Evolutionary conservation across 148 eudicot genomes (phyloP).

Genomic region (Agrostemma githago): DNA sequence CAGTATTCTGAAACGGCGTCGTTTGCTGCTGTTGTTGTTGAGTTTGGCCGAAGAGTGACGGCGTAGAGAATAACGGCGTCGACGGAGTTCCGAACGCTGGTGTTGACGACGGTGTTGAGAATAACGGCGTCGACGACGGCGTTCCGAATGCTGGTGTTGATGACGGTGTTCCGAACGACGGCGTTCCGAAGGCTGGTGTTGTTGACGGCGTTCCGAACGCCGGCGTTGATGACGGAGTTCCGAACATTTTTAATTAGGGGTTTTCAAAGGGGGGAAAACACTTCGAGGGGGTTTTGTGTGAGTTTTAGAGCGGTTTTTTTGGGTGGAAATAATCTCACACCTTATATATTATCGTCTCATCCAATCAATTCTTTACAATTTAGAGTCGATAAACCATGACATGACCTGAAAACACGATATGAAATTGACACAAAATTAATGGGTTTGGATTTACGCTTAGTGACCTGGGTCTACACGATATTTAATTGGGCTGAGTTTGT

Average conservation of each 20-base stretch:
- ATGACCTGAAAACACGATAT: too few relatives aligned
- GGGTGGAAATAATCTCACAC: too few relatives aligned
- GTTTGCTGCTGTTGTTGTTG: slow-evolving; percentile 44
- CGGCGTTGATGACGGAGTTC: slow-evolving; percentile 46
- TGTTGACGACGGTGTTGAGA: slow-evolving; percentile 33
- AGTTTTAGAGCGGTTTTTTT: too few relatives aligned
- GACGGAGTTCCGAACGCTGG: slow-evolving; percentile 60
- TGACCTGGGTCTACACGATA: too few relatives aligned
- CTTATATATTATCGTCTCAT: too few relatives aligned
- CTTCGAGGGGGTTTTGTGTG: neutral
- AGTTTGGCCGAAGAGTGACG: slow-evolving; percentile 39
- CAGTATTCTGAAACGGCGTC: slow-evolving; percentile 38
- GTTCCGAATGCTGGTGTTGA: slow-evolving; percentile 40
- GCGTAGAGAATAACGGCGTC: slow-evolving; percentile 38
- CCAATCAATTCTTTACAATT: too few relatives aligned
- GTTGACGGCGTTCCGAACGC: slow-evolving; percentile 41
- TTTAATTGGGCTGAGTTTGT: too few relatives aligned
- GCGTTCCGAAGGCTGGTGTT: slow-evolving; percentile 35
- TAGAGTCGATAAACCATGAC: too few relatives aligned
- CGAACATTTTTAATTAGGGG: slow-evolving; percentile 41
- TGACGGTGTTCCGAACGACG: slow-evolving; percentile 39
- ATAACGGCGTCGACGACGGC: slow-evolving; percentile 26
- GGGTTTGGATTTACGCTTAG: too few relatives aligned
- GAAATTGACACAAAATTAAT: too few relatives aligned
- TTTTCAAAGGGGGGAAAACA: neutral